These are phyloP conservation scores for Xylaria bambusicola DNA, from an alignment of 495 filamentous ascomycete species.

Conservation along the genomic window DNA sequence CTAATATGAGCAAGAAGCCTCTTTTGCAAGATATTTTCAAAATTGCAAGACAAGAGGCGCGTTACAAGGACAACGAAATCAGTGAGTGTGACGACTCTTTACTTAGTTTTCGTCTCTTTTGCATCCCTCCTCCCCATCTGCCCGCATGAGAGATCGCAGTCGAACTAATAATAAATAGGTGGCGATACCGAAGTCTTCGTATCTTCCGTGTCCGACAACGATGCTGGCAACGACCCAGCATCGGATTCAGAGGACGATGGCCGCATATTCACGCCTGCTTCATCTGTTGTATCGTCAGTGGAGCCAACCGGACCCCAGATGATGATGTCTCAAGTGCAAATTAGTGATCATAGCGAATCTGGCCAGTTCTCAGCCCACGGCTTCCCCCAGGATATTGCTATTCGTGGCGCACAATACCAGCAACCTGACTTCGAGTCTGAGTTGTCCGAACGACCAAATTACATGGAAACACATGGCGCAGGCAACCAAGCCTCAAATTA, in stretches of 20 bases:
- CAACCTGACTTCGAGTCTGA: constrained; percentile 31
- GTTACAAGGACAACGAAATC: constrained; percentile 59
- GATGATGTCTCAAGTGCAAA: constrained; percentile 29
- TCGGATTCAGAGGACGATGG: constrained; percentile 38
- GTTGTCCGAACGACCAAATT: constrained; percentile 35
- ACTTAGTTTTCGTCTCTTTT: not conserved
- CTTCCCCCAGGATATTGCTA: constrained; percentile 35
- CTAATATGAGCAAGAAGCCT: constrained; percentile 44
- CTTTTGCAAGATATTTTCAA: constrained; percentile 67
- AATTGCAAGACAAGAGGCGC: constrained; percentile 64
- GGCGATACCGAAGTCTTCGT: constrained; percentile 43
- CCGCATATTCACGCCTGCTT: constrained; percentile 23
- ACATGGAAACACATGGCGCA: constrained; percentile 32
- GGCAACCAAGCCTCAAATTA: constrained; percentile 28
- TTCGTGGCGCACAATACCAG: constrained; percentile 31
- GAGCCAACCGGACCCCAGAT: constrained; percentile 26
- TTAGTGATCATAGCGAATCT: constrained; percentile 33
- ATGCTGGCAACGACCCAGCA: constrained; percentile 8
- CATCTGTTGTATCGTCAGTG: constrained; percentile 29
- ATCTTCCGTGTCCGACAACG: constrained; percentile 34
- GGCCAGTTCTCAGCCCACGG: constrained; percentile 29
- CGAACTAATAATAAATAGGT: constrained; percentile 33
- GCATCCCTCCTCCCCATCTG: no score
- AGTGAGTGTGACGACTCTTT: constrained; percentile 45
- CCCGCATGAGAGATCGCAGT: no score